A percentile compares a stretch with the other conserved stretches of the same genome.
phyloP scores from a whole-genome alignment of 2,329 filamentous ascomycete species.

The Akanthomyces lecanii region DNA sequence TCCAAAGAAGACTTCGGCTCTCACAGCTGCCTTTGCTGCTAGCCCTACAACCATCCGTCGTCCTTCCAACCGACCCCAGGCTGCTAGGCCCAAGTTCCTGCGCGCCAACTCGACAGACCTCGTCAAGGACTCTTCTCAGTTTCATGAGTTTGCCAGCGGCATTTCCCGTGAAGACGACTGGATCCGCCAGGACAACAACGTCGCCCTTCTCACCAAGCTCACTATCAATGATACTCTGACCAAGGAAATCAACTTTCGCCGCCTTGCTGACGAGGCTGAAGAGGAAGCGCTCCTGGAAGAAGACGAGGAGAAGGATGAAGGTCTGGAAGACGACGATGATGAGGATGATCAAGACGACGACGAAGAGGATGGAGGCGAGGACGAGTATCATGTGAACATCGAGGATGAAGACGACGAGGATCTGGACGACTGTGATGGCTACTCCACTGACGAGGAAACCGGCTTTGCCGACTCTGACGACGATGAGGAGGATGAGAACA shows the following conservation, averaged over 20 bases:
- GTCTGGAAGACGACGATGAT: slow-evolving; percentile 41
- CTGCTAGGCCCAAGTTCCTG: slow-evolving; percentile 42
- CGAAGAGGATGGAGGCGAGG: slow-evolving; percentile 42
- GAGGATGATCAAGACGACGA: slow-evolving; percentile 46
- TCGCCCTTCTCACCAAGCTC: slow-evolving; percentile 62
- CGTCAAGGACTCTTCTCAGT: slow-evolving; percentile 56
- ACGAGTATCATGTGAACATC: slow-evolving; percentile 46
- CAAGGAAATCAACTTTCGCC: slow-evolving; percentile 85
- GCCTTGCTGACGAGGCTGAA: slow-evolving; percentile 83
- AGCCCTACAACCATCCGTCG: slow-evolving; percentile 20
- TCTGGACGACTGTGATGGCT: slow-evolving; percentile 57
- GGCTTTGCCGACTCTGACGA: slow-evolving; percentile 67
- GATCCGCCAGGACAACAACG: slow-evolving; percentile 64
- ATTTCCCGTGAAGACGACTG: slow-evolving; percentile 82
- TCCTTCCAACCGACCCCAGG: slow-evolving; percentile 23
- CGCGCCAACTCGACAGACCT: slow-evolving; percentile 48
- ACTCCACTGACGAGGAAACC: slow-evolving; percentile 69
- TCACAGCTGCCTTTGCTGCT: slow-evolving; percentile 24
- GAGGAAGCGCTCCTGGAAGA: slow-evolving; percentile 77
- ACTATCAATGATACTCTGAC: slow-evolving; percentile 85
- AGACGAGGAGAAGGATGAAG: slow-evolving; percentile 49
- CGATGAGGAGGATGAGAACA: slow-evolving; percentile 61
- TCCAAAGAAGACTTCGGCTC: slow-evolving; percentile 27
- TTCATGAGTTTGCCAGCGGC: slow-evolving; percentile 90
- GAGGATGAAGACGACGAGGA: slow-evolving; percentile 49